Percentiles rank a stretch among this genome's conserved stretches.
phyloP scores from a whole-genome alignment of 441 rosid genomes.

The Theobroma grandiflorum region DNA sequence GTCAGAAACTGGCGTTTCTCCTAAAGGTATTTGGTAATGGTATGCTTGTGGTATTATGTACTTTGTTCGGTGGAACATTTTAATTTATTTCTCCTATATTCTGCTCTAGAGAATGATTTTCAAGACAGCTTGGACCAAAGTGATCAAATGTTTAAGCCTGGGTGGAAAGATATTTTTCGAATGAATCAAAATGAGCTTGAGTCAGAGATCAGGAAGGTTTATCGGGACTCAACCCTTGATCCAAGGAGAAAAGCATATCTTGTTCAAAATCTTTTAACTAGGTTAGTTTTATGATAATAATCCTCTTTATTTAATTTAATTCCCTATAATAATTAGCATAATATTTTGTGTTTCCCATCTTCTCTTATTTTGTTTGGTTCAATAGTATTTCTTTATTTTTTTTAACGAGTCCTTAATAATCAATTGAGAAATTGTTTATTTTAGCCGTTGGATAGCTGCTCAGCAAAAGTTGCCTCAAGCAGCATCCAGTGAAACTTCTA shows the following conservation, averaged over 20 bases:
- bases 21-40: conserved; percentile 51
- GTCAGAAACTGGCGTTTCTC: conserved; percentile 50
- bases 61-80: conserved; percentile 29
- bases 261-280: conserved; percentile 76
- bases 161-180: conserved; percentile 62
- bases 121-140: conserved; percentile 50
- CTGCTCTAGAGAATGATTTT: conserved; percentile 51
- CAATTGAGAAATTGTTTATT: conserved; percentile 10
- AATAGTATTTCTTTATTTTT: neutral
- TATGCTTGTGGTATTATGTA: conserved; percentile 25
- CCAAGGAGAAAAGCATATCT: conserved; percentile 84
- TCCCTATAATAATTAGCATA: neutral
- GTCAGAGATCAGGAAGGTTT: conserved; percentile 82
- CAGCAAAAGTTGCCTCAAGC: conserved; percentile 54
- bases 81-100: conserved; percentile 36
- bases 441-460: conserved; percentile 64
- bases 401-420: conserved; percentile 18
- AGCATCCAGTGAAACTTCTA: conserved; percentile 37
- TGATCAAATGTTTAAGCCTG: conserved; percentile 60
- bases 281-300: conserved; percentile 46
- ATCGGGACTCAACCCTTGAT: conserved; percentile 76
- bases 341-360: neutral
- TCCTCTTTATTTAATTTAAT: conserved; percentile 6
- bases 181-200: conserved; percentile 77
- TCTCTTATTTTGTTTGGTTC: neutral